Percentiles rank a stretch among this genome's conserved stretches.
phyloP scores from a whole-genome alignment of 164 flowering plant species.

The Sedum album region DNA sequence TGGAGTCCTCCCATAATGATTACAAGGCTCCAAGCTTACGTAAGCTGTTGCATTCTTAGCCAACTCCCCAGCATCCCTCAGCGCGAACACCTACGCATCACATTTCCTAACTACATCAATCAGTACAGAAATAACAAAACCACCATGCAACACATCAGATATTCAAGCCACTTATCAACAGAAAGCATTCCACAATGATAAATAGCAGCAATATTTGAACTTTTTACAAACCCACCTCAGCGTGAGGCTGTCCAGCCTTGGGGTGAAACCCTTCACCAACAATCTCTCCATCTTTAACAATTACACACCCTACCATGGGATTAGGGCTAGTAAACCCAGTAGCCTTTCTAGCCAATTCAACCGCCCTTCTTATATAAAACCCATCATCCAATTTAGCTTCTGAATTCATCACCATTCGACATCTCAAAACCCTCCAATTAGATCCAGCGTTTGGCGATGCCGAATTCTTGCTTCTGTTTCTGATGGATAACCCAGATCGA shows the following conservation, averaged over 20 bases:
- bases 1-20: constrained; percentile 94
- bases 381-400: constrained; percentile 34
- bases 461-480: constrained; percentile 10
- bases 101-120: constrained; percentile 5
- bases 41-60: constrained; percentile 90
- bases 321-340: constrained; percentile 83
- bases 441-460: constrained; percentile 25
- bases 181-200: too few species aligned
- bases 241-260: constrained; percentile 97
- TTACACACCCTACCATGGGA: constrained; percentile 94
- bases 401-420: background rate
- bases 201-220: too few species aligned
- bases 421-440: background rate
- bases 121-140: too few species aligned
- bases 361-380: constrained; percentile 67
- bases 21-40: constrained; percentile 95
- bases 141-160: background rate
- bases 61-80: constrained; percentile 75
- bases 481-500: background rate
- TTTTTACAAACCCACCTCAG: constrained; percentile 46
- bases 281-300: constrained; percentile 81
- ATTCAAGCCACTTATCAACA: too few species aligned
- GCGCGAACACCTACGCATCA: constrained; percentile 66
- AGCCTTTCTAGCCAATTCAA: constrained; percentile 72
- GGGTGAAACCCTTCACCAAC: constrained; percentile 97